Evolutionary conservation across 140 eudicot species (phyloP).

Genomic region (Senecio squalidus): DNA sequence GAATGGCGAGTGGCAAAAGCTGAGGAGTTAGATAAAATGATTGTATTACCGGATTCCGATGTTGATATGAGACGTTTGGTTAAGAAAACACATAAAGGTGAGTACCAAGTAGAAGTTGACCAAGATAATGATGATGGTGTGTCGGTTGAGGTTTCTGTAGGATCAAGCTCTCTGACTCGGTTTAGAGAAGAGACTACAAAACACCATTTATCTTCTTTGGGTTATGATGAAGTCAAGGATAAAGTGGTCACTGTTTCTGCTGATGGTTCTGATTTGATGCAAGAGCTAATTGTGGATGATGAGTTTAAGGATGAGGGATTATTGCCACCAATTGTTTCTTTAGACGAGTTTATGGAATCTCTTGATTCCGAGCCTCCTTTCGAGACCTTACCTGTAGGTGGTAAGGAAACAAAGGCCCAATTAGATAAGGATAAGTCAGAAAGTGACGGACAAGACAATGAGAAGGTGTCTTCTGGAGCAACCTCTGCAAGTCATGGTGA

Average conservation of each 20-base stretch:
- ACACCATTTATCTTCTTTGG: not conserved
- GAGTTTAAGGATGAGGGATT: conserved; percentile 80
- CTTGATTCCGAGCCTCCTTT: conserved; percentile 88
- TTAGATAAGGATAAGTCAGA: conserved; percentile 26
- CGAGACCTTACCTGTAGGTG: conserved; percentile 47
- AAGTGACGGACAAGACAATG: conserved; percentile 14
- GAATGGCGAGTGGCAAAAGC: conserved; percentile 95
- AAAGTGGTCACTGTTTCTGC: conserved; percentile 42
- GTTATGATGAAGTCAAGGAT: conserved; percentile 15
- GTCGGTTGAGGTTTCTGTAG: conserved; percentile 66
- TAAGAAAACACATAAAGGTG: conserved; percentile 95
- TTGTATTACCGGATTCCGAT: conserved; percentile 63
- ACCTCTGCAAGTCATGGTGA: conserved; percentile 23
- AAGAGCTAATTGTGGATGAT: conserved; percentile 85
- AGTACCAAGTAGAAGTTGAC: conserved; percentile 76
- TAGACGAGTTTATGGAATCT: conserved; percentile 95
- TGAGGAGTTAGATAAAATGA: conserved; percentile 49
- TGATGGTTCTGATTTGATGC: conserved; percentile 83
- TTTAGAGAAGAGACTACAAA: conserved; percentile 35
- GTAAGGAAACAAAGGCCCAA: conserved; percentile 20
- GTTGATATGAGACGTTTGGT: conserved; percentile 80
- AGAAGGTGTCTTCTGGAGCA: conserved; percentile 10
- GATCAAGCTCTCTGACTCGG: conserved; percentile 31
- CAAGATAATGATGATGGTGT: conserved; percentile 56
- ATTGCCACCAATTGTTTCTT: conserved; percentile 81